phyloP scores from a whole-genome alignment of 176 grass and related monocot genomes.

The Aegilops speltoides region DNA sequence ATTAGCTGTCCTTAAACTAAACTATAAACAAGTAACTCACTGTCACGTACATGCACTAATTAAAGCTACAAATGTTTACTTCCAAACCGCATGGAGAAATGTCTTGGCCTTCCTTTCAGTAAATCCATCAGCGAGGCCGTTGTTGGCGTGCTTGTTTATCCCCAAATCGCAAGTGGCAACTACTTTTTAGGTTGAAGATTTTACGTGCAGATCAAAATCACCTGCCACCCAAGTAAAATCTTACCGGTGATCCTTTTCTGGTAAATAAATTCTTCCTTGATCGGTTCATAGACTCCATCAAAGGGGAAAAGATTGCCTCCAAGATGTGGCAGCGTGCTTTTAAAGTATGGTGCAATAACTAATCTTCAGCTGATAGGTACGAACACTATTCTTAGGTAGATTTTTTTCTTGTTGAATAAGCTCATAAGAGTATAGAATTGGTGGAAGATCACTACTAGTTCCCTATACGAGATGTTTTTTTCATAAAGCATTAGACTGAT shows the following conservation, averaged over 20 bases:
- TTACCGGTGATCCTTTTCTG: neutral
- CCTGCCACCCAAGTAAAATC: conserved; percentile 42
- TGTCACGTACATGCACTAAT: neutral
- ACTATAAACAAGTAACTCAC: neutral
- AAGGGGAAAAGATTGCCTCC: neutral
- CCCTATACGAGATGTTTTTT: no score
- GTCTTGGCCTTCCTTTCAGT: no score
- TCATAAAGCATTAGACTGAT: no score
- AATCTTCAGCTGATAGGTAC: neutral
- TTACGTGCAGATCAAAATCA: conserved; percentile 34
- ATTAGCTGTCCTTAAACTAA: neutral
- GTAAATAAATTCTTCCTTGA: neutral
- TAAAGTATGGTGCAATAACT: neutral
- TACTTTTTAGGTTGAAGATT: conserved; percentile 47
- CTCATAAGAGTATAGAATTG: no score
- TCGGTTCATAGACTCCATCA: neutral
- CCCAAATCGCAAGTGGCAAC: neutral
- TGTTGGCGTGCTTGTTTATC: no score
- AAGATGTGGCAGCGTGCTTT: conserved; percentile 1
- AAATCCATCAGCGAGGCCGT: no score
- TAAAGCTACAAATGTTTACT: neutral
- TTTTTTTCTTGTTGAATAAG: no score
- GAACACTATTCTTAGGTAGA: neutral
- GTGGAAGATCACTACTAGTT: no score
- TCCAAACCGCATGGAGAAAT: neutral